Evolutionary conservation across 306 rosid species (phyloP), one percentile per base, ranked within the genome.

Genomic region (Sicyos edulis): DNA sequence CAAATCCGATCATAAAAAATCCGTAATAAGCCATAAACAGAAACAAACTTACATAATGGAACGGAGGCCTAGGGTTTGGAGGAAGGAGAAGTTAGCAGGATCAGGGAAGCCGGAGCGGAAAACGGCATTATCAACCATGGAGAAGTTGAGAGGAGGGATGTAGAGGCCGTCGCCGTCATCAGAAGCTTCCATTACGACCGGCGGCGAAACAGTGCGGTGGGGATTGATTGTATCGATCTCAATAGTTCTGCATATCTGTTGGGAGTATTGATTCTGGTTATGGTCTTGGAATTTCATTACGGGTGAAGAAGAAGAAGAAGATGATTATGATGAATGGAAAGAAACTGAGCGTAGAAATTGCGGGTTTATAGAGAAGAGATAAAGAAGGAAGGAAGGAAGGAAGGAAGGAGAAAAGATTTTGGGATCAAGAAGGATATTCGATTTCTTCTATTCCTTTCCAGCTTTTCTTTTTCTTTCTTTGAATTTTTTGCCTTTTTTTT

Each of bases 81-180:
- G 86, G 83, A 95, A 95, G 59, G 91, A 71, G 82, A 95, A 91
- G 92, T 95, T 95, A 77, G 88, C 82, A 10, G 91, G 86, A 34
- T 87, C 86, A 16, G 99, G 99, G 76, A 95, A 95, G 44, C 97
- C 99, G 22, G 97, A 95, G 72, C 99, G 82, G 81, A 91, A 91
- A 87, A 95, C 87, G 92, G 92, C 97, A 32, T 86, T 86, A 76
- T 95, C 99, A 22, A 95, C 99, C 88, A 89, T 76, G 47, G 99
- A 67, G 74, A 95, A 95, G 91, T 95, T 95, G 74, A 91, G 86
- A 15, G 99, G 97, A 12, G 96, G 99, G 16, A 74, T 49, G 76
- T 81, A 89, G 59, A 78, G 81, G 77, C 83, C 88, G 34, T 95
- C 96, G 2, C 74, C 89, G 24, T 34, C 40, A 5, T 2, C 40